A percentile compares a stretch with the other conserved stretches of the same genome.
phyloP scores from a whole-genome alignment of 2,329 filamentous ascomycete genomes.

The Sphaceloma murrayae region DNA sequence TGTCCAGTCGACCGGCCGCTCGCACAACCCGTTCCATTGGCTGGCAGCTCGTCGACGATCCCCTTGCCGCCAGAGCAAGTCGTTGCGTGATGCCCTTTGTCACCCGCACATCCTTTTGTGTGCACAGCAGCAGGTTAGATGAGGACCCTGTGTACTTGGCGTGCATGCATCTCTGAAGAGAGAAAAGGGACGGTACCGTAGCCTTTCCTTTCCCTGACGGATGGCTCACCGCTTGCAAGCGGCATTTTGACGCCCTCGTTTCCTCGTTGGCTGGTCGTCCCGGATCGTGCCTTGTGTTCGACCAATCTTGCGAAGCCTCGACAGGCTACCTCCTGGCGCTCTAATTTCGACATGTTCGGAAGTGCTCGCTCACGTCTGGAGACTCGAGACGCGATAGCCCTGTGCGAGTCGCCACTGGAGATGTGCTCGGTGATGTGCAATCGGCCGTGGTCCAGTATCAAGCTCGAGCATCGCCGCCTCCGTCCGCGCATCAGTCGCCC shows the following conservation, averaged over 20 bases:
- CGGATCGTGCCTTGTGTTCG: slow-evolving; percentile 1
- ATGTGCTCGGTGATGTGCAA: slow-evolving; percentile 7
- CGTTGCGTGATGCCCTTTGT: slow-evolving; percentile 15
- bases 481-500: slow-evolving; percentile 6
- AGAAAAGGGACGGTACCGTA: too few relatives aligned
- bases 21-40: slow-evolving; percentile 6
- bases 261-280: slow-evolving; percentile 8
- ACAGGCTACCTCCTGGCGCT: too few relatives aligned
- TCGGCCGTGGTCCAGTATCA: not conserved
- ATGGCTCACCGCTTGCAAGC: slow-evolving; percentile 11
- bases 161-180: not conserved
- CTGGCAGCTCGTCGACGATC: slow-evolving; percentile 7
- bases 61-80: slow-evolving; percentile 3
- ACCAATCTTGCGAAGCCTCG: slow-evolving; percentile 6
- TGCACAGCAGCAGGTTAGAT: slow-evolving; percentile 4
- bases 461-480: slow-evolving; percentile 2
- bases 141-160: slow-evolving; percentile 2
- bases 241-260: slow-evolving; percentile 9
- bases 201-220: not conserved
- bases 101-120: slow-evolving; percentile 1
- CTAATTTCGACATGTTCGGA: slow-evolving; percentile 8
- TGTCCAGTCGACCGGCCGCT: slow-evolving; percentile 4
- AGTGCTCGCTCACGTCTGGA: not conserved
- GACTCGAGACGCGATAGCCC: too few relatives aligned
- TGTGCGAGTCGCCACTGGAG: too few relatives aligned